Base-by-base conservation (phyloP, 2,329 filamentous ascomycete genomes). In the Sclerotinia subarctica region DNA sequence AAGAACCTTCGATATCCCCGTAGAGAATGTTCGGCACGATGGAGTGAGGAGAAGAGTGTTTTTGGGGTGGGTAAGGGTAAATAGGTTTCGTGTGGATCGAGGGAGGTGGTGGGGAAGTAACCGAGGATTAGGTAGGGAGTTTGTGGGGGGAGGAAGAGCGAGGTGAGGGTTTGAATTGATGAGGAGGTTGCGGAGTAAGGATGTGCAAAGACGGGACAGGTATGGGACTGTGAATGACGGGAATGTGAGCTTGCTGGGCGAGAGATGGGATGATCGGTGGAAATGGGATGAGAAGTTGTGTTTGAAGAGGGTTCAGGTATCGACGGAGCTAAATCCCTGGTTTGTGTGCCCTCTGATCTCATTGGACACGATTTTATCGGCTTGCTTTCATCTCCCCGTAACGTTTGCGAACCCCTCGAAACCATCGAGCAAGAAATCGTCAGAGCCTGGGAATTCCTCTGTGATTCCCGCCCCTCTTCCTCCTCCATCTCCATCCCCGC, bases 381-480 rank as follows among this genome's bases (percentile, higher is more conserved):
- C 13, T 35, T 19, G 1, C 5, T 42, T 17, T 21, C n/a, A 24
- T 56, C 11, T 56, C 19, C n/a, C n/a, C 3, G 38, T 42, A 7
- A 24, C 15, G 21, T 17, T 5, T 42, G 32, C n/a, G 35, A 38
- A 3, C 13, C 54, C 13, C 4, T 51, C 10, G 21, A n/a, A 51
- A 51, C n/a, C 47, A 51, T 51, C 10, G 47, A 21, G 21, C 21
- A 51, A n/a, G 21, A 10, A 24, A 51, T 51, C 21, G 47, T 51
- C 47, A 8, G 47, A 13, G 7, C 72, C 70, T 67, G 73, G 67
- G 6, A 74, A 44, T 21, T n/a, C 29, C 54, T 42, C 38, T 42
- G 13, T 2, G 13, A 42, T 42, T 17, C 5, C 13, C 38, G 38
- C 38, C 38, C 38, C 15, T 38, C 19, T 60, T 15, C 21, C 29